A percentile compares a stretch with the other conserved stretches of the same genome.
Evolutionary conservation across 306 rosid species (phyloP).

Genomic region (Begonia masoniana): DNA sequence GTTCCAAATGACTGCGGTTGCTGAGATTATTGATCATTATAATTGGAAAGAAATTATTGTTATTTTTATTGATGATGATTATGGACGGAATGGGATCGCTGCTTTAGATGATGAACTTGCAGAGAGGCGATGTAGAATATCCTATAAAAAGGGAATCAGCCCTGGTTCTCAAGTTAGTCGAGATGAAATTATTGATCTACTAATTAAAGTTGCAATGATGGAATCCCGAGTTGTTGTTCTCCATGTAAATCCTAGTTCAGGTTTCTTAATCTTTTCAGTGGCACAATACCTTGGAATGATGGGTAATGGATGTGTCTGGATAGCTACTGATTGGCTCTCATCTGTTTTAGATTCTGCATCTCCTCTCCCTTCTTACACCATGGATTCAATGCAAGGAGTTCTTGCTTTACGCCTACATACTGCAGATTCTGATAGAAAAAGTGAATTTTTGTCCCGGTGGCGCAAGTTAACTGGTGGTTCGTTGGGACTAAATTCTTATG

Average conservation of each 20-base stretch:
- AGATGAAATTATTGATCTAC: constrained; percentile 43
- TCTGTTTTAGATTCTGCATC: constrained; percentile 47
- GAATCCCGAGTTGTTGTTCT: constrained; percentile 83
- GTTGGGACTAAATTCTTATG: constrained; percentile 72
- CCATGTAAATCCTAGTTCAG: constrained; percentile 61
- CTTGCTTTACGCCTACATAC: constrained; percentile 74
- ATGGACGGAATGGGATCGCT: constrained; percentile 66
- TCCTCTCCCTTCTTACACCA: constrained; percentile 31
- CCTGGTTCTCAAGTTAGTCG: constrained; percentile 27
- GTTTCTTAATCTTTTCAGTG: constrained; percentile 47
- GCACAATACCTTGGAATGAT: constrained; percentile 75
- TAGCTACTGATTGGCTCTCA: constrained; percentile 89
- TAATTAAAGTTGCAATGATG: constrained; percentile 56
- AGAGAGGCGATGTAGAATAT: constrained; percentile 52
- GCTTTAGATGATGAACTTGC: constrained; percentile 62
- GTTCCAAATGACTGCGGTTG: constrained; percentile 79
- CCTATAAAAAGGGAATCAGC: constrained; percentile 51
- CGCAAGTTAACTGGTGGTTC: constrained; percentile 54
- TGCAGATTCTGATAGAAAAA: constrained; percentile 63
- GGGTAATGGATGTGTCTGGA: constrained; percentile 84
- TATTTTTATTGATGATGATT: constrained; percentile 74
- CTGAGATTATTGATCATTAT: constrained; percentile 57
- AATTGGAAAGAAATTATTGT: constrained; percentile 79
- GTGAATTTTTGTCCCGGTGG: constrained; percentile 60
- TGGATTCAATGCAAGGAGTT: constrained; percentile 58